phyloP scores from a whole-genome alignment of 805 yeast species.

The Metschnikowia cerradonensis region DNA sequence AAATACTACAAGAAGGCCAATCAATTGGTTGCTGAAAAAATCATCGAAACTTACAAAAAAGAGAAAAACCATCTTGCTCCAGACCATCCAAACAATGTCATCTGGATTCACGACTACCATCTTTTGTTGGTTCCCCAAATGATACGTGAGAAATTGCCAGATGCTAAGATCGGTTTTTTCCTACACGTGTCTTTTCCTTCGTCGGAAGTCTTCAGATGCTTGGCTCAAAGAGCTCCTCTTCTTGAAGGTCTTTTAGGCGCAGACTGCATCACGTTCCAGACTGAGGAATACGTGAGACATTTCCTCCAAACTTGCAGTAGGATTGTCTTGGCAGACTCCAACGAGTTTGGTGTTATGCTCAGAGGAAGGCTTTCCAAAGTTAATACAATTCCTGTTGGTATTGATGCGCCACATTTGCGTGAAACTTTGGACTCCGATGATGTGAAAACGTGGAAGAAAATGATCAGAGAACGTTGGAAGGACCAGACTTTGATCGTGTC shows the following conservation, averaged over 20 bases:
- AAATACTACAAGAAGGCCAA: slow-evolving; percentile 72
- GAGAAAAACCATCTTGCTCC: slow-evolving; percentile 48
- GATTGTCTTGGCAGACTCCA: slow-evolving; percentile 78
- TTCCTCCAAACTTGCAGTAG: slow-evolving; percentile 88
- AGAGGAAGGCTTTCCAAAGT: slow-evolving; percentile 56
- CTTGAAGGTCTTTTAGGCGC: slow-evolving; percentile 86
- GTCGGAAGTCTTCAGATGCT: slow-evolving; percentile 88
- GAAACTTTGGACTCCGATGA: slow-evolving; percentile 42
- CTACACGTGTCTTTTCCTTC: slow-evolving; percentile 94
- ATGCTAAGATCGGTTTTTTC: slow-evolving; percentile 87
- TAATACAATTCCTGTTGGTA: slow-evolving; percentile 69
- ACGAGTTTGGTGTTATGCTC: slow-evolving; percentile 54
- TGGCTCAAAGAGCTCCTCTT: slow-evolving; percentile 78
- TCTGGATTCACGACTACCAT: slow-evolving; percentile 96
- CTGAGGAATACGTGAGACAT: slow-evolving; percentile 89
- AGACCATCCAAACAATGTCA: slow-evolving; percentile 50
- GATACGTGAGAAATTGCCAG: slow-evolving; percentile 71
- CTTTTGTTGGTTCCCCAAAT: slow-evolving; percentile 79
- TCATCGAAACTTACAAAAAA: slow-evolving; percentile 52
- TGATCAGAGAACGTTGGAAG: slow-evolving; percentile 78
- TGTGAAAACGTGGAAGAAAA: slow-evolving; percentile 60
- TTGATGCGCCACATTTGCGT: slow-evolving; percentile 60
- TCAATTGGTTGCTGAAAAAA: slow-evolving; percentile 71
- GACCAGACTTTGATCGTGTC: slow-evolving; percentile 69
- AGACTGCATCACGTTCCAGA: slow-evolving; percentile 83